Evolutionary conservation across 305 asterid species (phyloP), one percentile per base, ranked within the genome.

Genomic region (Solanum hybrid): DNA sequence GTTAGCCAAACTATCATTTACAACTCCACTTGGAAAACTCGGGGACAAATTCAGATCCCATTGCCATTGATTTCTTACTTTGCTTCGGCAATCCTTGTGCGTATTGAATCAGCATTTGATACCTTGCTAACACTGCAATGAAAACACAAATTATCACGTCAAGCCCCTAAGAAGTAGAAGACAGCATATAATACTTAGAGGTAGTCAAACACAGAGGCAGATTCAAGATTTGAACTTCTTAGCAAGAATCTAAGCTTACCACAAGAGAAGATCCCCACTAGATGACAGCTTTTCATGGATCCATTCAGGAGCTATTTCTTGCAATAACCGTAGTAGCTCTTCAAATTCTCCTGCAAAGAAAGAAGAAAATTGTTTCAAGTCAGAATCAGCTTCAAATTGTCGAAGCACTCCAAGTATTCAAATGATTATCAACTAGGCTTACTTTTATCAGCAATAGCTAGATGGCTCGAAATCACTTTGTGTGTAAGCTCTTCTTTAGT

Each of bases 301-400:
- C 91, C 91, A 90, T 27, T 90, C 88, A 57, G 91, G 91, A 79
- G 83, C 91, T 51, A 87, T 14, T 87, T 90, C 88, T 90, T 61
- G 87, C 81, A 90, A 78, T 75, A 90, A 79, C 29, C 51, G 34
- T 4, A 90, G 57, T 51, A 86, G 80, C 72, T 87, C 88, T 36
- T 86, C 91, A 51, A 57, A 87, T 90, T 90, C 89, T 73, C 90
- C 89, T 90, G 81, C 37, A 70, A 89, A 39, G 38, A 29, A 3
- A 85, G 33, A 34, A 41, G 26, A 41, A 17, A 82, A 27, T 20
- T 10, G 37, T 27, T 33, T 38, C 1, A 0, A 76, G 85, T 38
- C 61, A 37, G 38, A 27, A 17, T 9, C 73, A 79, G 45, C 29
- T 33, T 79, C 27, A 45, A 8, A 38, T 38, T 17, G 57, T 7